Evolutionary conservation across 1,284 basidiomycete genomes (phyloP).

Genomic region (Cystobasidium slooffiae): DNA sequence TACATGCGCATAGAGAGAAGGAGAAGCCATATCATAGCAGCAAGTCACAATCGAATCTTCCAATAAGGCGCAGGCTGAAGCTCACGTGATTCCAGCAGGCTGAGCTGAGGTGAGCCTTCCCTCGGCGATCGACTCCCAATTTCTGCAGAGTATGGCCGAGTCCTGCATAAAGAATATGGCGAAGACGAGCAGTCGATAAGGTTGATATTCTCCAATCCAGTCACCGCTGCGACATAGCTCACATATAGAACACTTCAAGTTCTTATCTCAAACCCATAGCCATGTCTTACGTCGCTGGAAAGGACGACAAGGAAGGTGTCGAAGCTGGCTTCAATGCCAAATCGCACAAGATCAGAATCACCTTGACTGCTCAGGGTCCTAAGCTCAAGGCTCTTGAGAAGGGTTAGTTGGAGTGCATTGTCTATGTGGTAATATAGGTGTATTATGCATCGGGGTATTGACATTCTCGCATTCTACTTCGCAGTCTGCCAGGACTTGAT

Average conservation of each 20-base stretch:
- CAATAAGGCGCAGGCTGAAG: too few relatives aligned
- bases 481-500: constrained; percentile 93
- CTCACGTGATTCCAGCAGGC: too few relatives aligned
- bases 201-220: constrained; percentile 47
- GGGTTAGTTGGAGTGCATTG: constrained; percentile 68
- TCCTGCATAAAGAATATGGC: neutral
- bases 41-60: too few relatives aligned
- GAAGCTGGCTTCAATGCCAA: constrained; percentile 88
- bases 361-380: constrained; percentile 79
- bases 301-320: constrained; percentile 96
- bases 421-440: neutral
- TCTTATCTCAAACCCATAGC: constrained; percentile 62
- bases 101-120: too few relatives aligned
- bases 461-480: neutral
- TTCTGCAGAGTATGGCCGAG: neutral
- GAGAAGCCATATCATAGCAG: too few relatives aligned
- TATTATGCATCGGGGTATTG: neutral
- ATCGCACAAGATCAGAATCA: constrained; percentile 99
- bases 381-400: constrained; percentile 99
- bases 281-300: constrained; percentile 96
- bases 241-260: neutral
- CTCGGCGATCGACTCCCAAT: too few relatives aligned
- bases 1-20: too few relatives aligned
- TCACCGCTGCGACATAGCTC: constrained; percentile 60
- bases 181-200: neutral